Evolutionary conservation across 176 grass and related monocot species (phyloP), one percentile per base, ranked within the genome.

Genomic region (Poa pratensis): DNA sequence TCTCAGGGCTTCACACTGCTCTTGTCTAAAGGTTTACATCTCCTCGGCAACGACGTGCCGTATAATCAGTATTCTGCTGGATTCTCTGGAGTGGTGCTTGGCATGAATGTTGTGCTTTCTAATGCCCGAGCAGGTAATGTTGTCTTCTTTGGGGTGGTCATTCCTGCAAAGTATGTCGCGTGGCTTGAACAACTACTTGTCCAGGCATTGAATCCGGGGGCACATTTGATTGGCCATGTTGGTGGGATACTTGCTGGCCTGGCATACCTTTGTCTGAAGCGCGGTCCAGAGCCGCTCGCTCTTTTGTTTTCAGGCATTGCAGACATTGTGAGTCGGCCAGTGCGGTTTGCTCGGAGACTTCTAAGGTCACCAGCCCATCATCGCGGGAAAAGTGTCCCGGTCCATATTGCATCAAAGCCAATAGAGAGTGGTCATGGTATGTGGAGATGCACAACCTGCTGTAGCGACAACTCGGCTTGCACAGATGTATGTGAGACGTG

Each of bases 41-140:
- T 89, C 39, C 75, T 94, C 0, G 85, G 86, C 26, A 84, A 92
- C 14, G 52, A 84, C 8, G 59, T 34, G 2, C 79, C 86, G 0
- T 99, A 96, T 78, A 96, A 92, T 72, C 75, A 96, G 6, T 91
- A 12, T 32, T 57, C 93, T n/a, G 93, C 90, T 62, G 96, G 93
- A 18, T 99, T 99, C 72, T 96, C 93, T 74, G 93, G 96, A 15
- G 93, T 99, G 78, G 75, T 99, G 16, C 92, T 99, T 23, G 96
- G 78, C 16, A 88, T 99, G 87, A 99, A 96, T 71, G 91, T 99
- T 6, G 93, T 99, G 75, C 78, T 92, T n/a, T n/a, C n/a, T 52
- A 96, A 94, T 24, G 78, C 90, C 23, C 69, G 43, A 69, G 84
- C 84, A 12, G 87, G 94, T 4, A 71, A 92, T 9, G 87, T 80